Percentiles rank a stretch among this genome's conserved stretches.
Evolutionary conservation across 306 rosid species (phyloP).

Genomic region (Parietaria judaica): DNA sequence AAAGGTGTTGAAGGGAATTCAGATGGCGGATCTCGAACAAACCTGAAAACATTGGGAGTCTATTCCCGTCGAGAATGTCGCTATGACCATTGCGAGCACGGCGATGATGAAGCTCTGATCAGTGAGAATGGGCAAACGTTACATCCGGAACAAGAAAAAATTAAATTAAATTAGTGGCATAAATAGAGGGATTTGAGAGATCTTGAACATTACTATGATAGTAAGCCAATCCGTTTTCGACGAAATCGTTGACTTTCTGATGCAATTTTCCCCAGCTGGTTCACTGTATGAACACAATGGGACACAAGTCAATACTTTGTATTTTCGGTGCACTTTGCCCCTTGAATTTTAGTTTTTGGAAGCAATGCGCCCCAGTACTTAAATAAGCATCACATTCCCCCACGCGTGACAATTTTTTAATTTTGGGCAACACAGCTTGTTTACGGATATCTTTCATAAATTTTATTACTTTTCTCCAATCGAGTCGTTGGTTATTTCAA

Average conservation of each 20-base stretch:
- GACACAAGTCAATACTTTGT: neutral
- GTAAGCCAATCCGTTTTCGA: conserved; percentile 78
- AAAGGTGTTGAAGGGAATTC: conserved; percentile 13
- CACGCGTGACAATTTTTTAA: too few relatives aligned
- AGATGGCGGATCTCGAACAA: conserved; percentile 28
- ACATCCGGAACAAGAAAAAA: conserved; percentile 12
- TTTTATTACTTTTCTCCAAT: too few relatives aligned
- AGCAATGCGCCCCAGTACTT: too few relatives aligned
- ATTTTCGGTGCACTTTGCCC: too few relatives aligned
- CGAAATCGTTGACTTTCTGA: conserved; percentile 39
- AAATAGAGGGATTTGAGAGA: neutral
- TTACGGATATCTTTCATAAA: too few relatives aligned
- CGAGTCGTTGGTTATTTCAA: too few relatives aligned
- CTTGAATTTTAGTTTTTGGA: neutral
- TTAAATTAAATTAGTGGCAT: neutral
- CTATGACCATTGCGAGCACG: conserved; percentile 67
- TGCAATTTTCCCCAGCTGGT: conserved; percentile 65
- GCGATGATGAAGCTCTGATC: conserved; percentile 86
- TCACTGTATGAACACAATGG: conserved; percentile 44
- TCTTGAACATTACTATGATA: conserved; percentile 51
- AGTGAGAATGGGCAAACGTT: conserved; percentile 21
- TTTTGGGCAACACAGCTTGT: too few relatives aligned
- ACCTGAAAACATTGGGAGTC: conserved; percentile 95
- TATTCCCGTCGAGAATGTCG: conserved; percentile 93
- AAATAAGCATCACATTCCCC: too few relatives aligned